Evolutionary conservation across 768 basidiomycete species (phyloP).

Genomic region (Boletus vinaceobasis): DNA sequence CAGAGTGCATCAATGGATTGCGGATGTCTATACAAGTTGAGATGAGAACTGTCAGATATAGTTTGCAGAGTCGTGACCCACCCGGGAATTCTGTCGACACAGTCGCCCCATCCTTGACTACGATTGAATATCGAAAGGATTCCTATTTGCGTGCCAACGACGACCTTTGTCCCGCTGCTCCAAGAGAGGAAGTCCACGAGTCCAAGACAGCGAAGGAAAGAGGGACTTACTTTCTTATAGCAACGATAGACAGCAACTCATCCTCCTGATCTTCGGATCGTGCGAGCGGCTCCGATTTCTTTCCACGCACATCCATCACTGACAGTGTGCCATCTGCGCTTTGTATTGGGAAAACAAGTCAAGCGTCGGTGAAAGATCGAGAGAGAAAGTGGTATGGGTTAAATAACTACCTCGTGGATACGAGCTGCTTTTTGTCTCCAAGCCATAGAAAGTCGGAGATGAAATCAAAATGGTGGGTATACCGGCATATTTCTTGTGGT

Average conservation of each 20-base stretch:
- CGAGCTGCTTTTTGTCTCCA: conserved; percentile 76
- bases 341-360: neutral
- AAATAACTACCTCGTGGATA: conserved; percentile 72
- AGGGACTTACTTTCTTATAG: conserved; percentile 70
- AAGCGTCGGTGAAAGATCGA: neutral
- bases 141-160: conserved; percentile 88
- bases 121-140: conserved; percentile 89
- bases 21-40: conserved; percentile 63
- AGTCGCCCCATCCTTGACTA: conserved; percentile 85
- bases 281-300: conserved; percentile 69
- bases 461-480: conserved; percentile 90
- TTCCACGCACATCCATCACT: conserved; percentile 86
- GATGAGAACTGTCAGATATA: conserved; percentile 7
- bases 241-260: conserved; percentile 79
- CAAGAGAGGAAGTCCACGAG: neutral
- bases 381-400: neutral
- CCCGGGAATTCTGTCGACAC: conserved; percentile 88
- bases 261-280: conserved; percentile 97
- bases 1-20: conserved; percentile 88
- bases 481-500: conserved; percentile 57
- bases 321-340: conserved; percentile 94
- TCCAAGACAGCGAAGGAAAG: neutral
- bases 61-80: conserved; percentile 33
- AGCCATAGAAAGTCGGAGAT: conserved; percentile 91
- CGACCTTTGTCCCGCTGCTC: conserved; percentile 67